Percentiles rank a stretch among this genome's conserved stretches.
Conservation (phyloP, 768 basidiomycete genomes). For the Psilocybe cyanescens region DNA sequence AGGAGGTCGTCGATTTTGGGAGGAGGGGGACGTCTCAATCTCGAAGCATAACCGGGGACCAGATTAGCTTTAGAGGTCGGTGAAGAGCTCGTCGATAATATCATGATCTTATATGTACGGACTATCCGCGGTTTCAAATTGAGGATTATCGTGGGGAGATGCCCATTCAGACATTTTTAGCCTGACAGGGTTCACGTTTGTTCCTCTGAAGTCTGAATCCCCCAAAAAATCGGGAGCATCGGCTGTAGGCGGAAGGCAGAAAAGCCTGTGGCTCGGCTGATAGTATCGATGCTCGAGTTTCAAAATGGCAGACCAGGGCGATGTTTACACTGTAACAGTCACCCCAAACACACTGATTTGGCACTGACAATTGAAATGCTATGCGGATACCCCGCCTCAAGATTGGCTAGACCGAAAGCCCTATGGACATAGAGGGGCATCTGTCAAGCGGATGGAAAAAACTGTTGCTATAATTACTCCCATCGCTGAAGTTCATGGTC, state of each 20-base stretch:
- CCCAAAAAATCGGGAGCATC: constrained; percentile 1
- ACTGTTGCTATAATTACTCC: not conserved
- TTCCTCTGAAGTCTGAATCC: not conserved
- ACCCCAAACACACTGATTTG: constrained; percentile 1
- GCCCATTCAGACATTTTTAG: constrained; percentile 12
- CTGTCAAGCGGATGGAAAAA: constrained; percentile 1
- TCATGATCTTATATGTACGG: constrained; percentile 14
- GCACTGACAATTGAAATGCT: not conserved
- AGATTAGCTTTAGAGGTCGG: constrained; percentile 14
- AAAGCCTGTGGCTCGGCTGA: constrained; percentile 6
- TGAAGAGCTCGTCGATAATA: not conserved
- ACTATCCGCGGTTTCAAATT: constrained; percentile 12
- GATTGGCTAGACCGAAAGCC: constrained; percentile 1
- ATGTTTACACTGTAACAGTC: constrained; percentile 10
- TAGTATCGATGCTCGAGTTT: constrained; percentile 8
- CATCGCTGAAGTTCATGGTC: not conserved
- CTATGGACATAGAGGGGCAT: constrained; percentile 5
- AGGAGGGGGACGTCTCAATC: constrained; percentile 10
- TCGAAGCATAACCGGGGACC: constrained; percentile 17
- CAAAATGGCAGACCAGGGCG: constrained; percentile 14
- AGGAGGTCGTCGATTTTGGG: not conserved
- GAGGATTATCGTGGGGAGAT: constrained; percentile 10
- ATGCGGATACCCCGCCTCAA: constrained; percentile 1
- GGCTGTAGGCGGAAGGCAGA: constrained; percentile 3
- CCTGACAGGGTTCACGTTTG: constrained; percentile 1